Conservation (phyloP, 768 basidiomycete species). For the Cytidiella melzeri region DNA sequence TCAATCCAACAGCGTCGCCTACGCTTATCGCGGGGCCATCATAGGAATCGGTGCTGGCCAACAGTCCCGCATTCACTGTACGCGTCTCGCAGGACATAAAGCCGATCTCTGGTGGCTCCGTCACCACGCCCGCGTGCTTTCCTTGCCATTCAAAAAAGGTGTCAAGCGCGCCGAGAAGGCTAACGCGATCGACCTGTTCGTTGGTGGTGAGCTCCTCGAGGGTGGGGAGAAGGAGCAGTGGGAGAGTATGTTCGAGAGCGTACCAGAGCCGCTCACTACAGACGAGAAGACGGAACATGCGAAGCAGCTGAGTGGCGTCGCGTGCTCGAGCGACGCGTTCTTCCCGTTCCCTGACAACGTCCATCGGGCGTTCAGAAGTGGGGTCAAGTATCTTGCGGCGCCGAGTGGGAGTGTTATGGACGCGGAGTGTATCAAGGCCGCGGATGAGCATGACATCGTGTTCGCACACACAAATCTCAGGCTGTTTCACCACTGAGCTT, state of each 20-base stretch:
- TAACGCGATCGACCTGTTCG: slow-evolving; percentile 96
- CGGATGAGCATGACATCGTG: slow-evolving; percentile 87
- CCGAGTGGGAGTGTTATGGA: slow-evolving; percentile 97
- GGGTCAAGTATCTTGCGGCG: slow-evolving; percentile 88
- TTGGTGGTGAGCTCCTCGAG: slow-evolving; percentile 82
- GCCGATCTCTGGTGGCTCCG: slow-evolving; percentile 99
- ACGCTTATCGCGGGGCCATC: slow-evolving; percentile 86
- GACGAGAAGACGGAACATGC: slow-evolving; percentile 76
- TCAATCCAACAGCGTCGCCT: slow-evolving; percentile 97
- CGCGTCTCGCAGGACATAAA: slow-evolving; percentile 93
- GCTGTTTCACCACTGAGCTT: slow-evolving; percentile 78
- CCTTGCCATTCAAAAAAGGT: slow-evolving; percentile 93
- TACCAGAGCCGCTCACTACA: slow-evolving; percentile 57
- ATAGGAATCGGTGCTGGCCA: slow-evolving; percentile 97
- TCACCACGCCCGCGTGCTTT: slow-evolving; percentile 90
- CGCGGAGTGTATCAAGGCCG: slow-evolving; percentile 90
- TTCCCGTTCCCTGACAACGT: slow-evolving; percentile 99
- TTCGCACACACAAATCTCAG: slow-evolving; percentile 86
- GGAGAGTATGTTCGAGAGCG: slow-evolving; percentile 78
- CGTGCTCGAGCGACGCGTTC: slow-evolving; percentile 96
- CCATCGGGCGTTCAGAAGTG: slow-evolving; percentile 85
- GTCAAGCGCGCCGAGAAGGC: slow-evolving; percentile 98
- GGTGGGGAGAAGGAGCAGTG: slow-evolving; percentile 87
- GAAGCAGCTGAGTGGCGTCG: slow-evolving; percentile 70
- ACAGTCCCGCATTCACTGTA: slow-evolving; percentile 99